Conservation (phyloP, 768 basidiomycete species). For the Dacryopinax primogenitus region DNA sequence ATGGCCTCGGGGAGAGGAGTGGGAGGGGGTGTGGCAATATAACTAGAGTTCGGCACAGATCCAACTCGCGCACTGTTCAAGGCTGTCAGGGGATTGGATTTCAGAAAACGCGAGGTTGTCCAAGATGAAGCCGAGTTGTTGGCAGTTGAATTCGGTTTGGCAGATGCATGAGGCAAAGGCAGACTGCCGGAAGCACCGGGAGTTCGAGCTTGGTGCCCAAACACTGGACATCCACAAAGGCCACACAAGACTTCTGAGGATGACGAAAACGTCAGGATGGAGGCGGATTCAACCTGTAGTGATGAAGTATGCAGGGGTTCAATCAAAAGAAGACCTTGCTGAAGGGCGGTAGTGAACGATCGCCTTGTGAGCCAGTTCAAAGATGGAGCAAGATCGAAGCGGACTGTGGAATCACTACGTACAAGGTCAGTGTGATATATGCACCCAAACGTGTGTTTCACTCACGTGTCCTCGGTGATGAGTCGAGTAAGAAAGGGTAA, state of each 20-base stretch:
- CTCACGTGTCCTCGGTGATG: slow-evolving; percentile 72
- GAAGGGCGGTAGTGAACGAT: slow-evolving; percentile 69
- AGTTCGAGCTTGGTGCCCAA: not conserved
- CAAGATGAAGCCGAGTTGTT: slow-evolving; percentile 28
- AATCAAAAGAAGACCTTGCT: slow-evolving; percentile 73
- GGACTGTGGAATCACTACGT: slow-evolving; percentile 73
- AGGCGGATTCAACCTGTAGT: slow-evolving; percentile 40
- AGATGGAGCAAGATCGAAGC: slow-evolving; percentile 86
- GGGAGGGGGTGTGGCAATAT: slow-evolving; percentile 20
- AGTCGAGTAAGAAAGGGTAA: slow-evolving; percentile 69
- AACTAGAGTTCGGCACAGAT: slow-evolving; percentile 24
- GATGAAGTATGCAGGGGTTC: slow-evolving; percentile 63
- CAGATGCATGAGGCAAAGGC: not conserved
- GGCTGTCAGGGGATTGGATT: not conserved
- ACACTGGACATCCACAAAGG: not conserved
- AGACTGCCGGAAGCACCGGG: not conserved
- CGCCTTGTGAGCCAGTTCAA: slow-evolving; percentile 88
- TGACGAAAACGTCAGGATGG: not conserved
- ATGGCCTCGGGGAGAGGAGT: slow-evolving; percentile 27
- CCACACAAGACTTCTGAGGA: not conserved
- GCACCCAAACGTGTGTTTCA: slow-evolving; percentile 20
- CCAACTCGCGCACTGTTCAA: slow-evolving; percentile 30
- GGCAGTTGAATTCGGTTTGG: slow-evolving; percentile 25
- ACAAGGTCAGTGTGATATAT: slow-evolving; percentile 15
- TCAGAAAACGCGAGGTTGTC: not conserved